Conservation (phyloP, 1,284 basidiomycete species). For the Cutaneotrichosporon sp. region DNA sequence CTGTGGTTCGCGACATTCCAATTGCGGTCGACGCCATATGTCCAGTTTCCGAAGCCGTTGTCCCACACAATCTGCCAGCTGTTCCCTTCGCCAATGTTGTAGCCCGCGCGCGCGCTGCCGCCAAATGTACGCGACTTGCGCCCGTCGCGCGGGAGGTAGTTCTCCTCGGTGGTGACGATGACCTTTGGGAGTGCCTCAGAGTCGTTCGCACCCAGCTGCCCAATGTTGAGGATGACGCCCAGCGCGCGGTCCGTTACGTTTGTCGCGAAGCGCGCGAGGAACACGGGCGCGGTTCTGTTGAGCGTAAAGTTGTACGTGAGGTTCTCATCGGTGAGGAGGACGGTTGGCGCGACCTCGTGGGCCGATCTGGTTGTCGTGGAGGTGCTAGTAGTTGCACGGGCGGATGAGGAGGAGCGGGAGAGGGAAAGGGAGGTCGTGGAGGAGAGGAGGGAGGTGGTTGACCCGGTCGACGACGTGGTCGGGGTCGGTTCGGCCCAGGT, state of each 20-base stretch:
- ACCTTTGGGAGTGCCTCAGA: neutral
- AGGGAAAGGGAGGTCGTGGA: neutral
- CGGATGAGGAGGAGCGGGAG: neutral
- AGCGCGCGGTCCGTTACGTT: neutral
- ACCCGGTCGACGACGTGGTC: neutral
- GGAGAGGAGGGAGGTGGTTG: neutral
- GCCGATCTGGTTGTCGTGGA: neutral
- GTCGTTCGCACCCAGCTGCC: neutral
- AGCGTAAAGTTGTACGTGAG: constrained; percentile 8
- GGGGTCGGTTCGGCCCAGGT: neutral
- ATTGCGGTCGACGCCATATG: constrained; percentile 35
- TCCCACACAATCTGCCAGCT: constrained; percentile 59
- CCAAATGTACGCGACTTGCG: neutral
- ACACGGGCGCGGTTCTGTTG: constrained; percentile 7
- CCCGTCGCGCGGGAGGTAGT: neutral
- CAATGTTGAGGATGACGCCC: constrained; percentile 13
- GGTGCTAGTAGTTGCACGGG: neutral
- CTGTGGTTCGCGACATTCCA: neutral
- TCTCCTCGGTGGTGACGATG: neutral
- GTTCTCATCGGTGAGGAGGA: constrained; percentile 6
- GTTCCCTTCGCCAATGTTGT: constrained; percentile 43
- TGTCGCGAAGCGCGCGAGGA: neutral
- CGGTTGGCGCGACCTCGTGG: constrained; percentile 6
- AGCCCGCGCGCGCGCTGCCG: constrained; percentile 1
- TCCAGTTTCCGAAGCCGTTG: constrained; percentile 64